Base-by-base conservation (phyloP, 75 land plant species). In the Cryptomeria japonica region DNA sequence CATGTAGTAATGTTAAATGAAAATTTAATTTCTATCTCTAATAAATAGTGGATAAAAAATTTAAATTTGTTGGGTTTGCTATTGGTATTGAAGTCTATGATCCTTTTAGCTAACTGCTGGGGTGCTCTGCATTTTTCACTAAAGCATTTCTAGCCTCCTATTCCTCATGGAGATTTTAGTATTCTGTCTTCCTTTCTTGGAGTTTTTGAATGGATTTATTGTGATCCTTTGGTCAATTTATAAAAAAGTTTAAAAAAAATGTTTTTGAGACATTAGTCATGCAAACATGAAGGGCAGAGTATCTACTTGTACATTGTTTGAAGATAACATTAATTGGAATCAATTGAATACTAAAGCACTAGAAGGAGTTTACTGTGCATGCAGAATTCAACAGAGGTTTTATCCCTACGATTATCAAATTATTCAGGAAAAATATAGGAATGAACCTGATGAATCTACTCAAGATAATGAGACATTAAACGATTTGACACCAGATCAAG, bases 321-420 rank as follows among this genome's bases (percentile, higher is more conserved):
- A 25, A 28, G n/a, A 18, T 44, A 44, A 44, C 28, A 25, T 4
- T 44, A 28, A 11, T 44, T 80, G 22, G 14, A 80, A 44, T n/a
- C 10, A 44, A 38, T 80, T 11, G n/a, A 80, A 80, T 80, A 12
- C 44, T n/a, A 11, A 80, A 46, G 51, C 15, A 19, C 84, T 82
- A 82, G 46, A 82, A 44, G 49, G 84, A 44, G 1, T 44, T 9
- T 46, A 28, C 31, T 82, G 31, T 82, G 53, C 46, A 31, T 86
- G 53, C 96, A 98, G 99, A 78, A 34, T 96, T 49, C 98, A 95
- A 78, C 92, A 97, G 87, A 95, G 97, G 97, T 96, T 98, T 86
- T 90, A 84, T 89, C 99, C 99, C 10, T 98, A 95, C 73, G 99
- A 98, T 89, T 98, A 95, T 77, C 98, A 98, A 87, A 96, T 98